phyloP scores from a whole-genome alignment of 176 grass and related monocot species.

The Oryza longistaminata region DNA sequence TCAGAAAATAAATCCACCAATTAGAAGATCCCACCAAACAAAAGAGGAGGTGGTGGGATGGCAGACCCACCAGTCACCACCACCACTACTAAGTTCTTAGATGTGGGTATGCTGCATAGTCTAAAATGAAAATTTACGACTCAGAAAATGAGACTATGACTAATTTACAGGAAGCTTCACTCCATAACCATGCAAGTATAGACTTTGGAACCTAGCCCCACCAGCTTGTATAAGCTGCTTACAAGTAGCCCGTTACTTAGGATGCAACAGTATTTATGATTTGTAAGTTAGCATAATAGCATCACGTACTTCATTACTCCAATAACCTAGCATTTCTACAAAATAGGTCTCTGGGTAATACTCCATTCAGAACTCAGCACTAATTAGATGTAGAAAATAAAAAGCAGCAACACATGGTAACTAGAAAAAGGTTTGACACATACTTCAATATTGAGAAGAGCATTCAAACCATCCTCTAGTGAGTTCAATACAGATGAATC shows the following conservation, averaged over 20 bases:
- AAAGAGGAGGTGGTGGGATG: neutral
- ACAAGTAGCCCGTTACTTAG: neutral
- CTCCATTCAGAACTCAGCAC: neutral
- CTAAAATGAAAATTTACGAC: neutral
- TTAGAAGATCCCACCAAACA: no score
- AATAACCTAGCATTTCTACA: neutral
- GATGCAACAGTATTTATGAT: neutral
- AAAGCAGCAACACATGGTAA: neutral
- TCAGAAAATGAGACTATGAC: neutral
- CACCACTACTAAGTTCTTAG: neutral
- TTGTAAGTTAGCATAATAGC: neutral
- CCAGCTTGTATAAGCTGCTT: neutral
- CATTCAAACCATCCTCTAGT: conserved; percentile 72
- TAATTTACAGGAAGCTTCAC: neutral
- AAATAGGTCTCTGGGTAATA: neutral
- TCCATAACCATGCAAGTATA: neutral
- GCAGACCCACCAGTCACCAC: neutral
- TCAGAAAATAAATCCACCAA: neutral
- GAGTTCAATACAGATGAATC: conserved; percentile 61
- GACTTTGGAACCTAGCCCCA: neutral
- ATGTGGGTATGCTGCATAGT: neutral
- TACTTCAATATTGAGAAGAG: conserved; percentile 75
- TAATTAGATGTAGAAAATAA: conserved; percentile 23
- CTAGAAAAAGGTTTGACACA: neutral
- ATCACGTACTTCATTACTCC: neutral